Evolutionary conservation across 495 filamentous ascomycete species (phyloP).

Genomic region (Letharia columbiana): DNA sequence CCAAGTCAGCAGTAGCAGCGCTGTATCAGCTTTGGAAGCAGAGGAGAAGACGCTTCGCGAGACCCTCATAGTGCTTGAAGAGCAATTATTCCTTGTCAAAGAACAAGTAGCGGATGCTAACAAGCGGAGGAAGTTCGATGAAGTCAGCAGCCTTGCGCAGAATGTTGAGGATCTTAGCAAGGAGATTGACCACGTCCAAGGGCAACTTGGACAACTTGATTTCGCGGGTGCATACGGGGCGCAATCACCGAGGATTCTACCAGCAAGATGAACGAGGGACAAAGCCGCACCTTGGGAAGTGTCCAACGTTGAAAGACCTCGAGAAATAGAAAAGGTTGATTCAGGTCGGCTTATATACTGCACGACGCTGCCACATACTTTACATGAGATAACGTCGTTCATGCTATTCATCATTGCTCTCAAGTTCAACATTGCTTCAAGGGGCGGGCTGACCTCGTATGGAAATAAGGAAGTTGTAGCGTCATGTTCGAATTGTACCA

Average conservation of each 20-base stretch:
- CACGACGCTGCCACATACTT: no score
- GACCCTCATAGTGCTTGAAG: conserved; percentile 80
- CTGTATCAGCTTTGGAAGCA: conserved; percentile 63
- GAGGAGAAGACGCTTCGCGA: conserved; percentile 85
- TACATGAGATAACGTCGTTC: no score
- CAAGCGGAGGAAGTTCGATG: conserved; percentile 77
- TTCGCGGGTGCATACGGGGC: conserved; percentile 45
- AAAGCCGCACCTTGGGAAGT: background rate
- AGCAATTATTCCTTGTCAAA: conserved; percentile 84
- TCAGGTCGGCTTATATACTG: no score
- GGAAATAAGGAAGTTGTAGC: background rate
- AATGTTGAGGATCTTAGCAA: conserved; percentile 78
- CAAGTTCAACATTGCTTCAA: background rate
- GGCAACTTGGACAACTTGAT: conserved; percentile 41
- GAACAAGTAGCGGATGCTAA: conserved; percentile 82
- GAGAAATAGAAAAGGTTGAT: background rate
- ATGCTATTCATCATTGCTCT: background rate
- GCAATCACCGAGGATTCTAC: conserved; percentile 7
- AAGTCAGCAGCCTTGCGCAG: conserved; percentile 66
- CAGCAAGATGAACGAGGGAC: conserved; percentile 1
- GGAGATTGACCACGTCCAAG: conserved; percentile 67
- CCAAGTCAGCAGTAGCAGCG: conserved; percentile 51
- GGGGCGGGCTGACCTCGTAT: no score
- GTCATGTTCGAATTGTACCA: no score
- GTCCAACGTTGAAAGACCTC: background rate